Conservation (phyloP, 352 stramenopile genomes). For the Globisporangium heterothallicum region DNA sequence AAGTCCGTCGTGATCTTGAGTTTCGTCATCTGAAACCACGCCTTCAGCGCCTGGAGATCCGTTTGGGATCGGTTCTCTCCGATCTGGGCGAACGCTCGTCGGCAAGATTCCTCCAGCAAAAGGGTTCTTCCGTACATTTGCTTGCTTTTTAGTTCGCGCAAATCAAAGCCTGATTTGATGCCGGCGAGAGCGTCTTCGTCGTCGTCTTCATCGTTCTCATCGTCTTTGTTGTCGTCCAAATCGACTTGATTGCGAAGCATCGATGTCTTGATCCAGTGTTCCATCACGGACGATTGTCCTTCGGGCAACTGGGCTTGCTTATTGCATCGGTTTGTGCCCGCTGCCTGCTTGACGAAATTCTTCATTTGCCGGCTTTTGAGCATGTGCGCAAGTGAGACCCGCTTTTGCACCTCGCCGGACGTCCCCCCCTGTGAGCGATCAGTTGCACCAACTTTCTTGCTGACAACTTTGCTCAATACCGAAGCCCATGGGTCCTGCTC, state of each 20-base stretch:
- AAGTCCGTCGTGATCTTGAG: constrained; percentile 75
- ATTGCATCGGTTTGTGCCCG: constrained; percentile 23
- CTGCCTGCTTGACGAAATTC: constrained; percentile 48
- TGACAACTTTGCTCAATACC: constrained; percentile 25
- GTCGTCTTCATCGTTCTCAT: constrained; percentile 20
- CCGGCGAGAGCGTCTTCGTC: constrained; percentile 11
- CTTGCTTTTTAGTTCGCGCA: constrained; percentile 22
- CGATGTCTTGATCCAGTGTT: constrained; percentile 48
- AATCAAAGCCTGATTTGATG: constrained; percentile 41
- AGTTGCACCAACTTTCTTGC: constrained; percentile 11
- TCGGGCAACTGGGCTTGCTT: constrained; percentile 6
- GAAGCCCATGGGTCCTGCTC: constrained; percentile 25
- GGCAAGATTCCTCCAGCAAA: constrained; percentile 64
- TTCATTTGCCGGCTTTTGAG: constrained; percentile 54
- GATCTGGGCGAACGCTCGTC: constrained; percentile 39
- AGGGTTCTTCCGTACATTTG: constrained; percentile 56
- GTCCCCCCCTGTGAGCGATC: background rate
- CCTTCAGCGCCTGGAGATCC: constrained; percentile 56
- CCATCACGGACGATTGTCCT: constrained; percentile 53
- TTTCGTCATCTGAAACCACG: constrained; percentile 74
- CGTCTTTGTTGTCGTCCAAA: constrained; percentile 7
- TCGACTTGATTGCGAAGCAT: constrained; percentile 27
- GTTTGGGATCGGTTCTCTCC: constrained; percentile 50
- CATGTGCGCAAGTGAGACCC: constrained; percentile 41
- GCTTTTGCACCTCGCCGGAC: constrained; percentile 1